Evolutionary conservation across 2,329 filamentous ascomycete genomes (phyloP), one percentile per base, ranked within the genome.

Genomic region (Trichophyton rubrum): DNA sequence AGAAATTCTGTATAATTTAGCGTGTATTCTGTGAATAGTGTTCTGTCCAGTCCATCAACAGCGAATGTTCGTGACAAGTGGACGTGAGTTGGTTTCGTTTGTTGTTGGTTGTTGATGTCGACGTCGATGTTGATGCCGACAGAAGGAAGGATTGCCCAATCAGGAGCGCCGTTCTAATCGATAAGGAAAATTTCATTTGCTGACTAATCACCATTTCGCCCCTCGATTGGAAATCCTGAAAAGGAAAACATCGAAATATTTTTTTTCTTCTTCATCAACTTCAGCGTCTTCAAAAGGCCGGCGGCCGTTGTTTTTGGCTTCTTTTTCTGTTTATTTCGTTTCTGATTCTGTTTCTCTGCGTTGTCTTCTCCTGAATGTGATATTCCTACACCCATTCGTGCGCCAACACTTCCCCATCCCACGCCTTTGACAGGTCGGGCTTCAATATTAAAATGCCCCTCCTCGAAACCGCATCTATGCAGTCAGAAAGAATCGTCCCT

Each of bases 391-490:
- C 27, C 22, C 3, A 4, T 27, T 53, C 15, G 49, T 33, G 49
- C 49, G 22, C 22, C 13, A 22, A 30, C 17, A 27, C 49, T 13
- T 27, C 13, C 49, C n/a, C 24, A 33, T 13, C 49, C 49, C 22
- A 15, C 24, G 0, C 22, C 47, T 69, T 74, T 45, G 74, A 75
- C 22, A 70, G 74, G 63, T 69, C 73, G 61, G 73, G 71, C 63
- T 64, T 69, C 49, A 27, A 5, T 62, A 71, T 71, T 66, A 71
- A 67, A 66, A 75, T 75, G 72, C 67, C 77, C 63, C 76, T 74
- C 65, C 75, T 78, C 51, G 60, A 59, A 43, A 62, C 61, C 57
- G 58, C 59, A 22, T 30, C 56, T 6, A 49, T 59, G 27, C 40
- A 41, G 33, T 38, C 38, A 27, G 38, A 38, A 41, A 41, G 55